These are phyloP conservation scores for Parastagonospora nodorum DNA, from an alignment of 2,329 filamentous ascomycete species.

Conservation along the genomic window DNA sequence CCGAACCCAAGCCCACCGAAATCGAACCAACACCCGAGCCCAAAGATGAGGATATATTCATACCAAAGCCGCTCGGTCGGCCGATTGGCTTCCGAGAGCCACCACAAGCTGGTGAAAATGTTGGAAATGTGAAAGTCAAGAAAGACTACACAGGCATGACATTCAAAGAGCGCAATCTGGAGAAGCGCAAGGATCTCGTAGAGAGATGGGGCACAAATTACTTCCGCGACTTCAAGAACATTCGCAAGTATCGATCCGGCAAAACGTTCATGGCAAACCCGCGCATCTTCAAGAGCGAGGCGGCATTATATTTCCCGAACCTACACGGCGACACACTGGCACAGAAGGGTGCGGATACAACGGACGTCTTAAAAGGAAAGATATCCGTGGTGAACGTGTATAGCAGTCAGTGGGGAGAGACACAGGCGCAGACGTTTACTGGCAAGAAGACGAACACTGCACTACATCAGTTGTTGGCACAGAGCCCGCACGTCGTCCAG, in stretches of 20 bases:
- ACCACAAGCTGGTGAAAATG: conserved; percentile 79
- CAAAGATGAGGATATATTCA: conserved; percentile 47
- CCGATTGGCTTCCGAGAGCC: conserved; percentile 82
- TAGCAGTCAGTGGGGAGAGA: conserved; percentile 82
- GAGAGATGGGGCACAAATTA: conserved; percentile 83
- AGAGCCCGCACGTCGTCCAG: conserved; percentile 65
- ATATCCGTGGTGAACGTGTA: conserved; percentile 82
- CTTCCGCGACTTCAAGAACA: conserved; percentile 92
- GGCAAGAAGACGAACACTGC: conserved; percentile 66
- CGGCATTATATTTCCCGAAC: conserved; percentile 92
- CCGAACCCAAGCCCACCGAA: conserved; percentile 12
- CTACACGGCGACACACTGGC: conserved; percentile 78
- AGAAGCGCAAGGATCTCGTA: conserved; percentile 74
- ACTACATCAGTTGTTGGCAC: conserved; percentile 66
- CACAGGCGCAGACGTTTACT: conserved; percentile 76
- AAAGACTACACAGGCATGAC: conserved; percentile 41
- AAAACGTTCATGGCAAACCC: conserved; percentile 90
- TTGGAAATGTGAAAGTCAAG: conserved; percentile 66
- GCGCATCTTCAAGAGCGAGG: conserved; percentile 79
- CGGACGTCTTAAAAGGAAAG: conserved; percentile 71
- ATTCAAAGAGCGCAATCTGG: conserved; percentile 62
- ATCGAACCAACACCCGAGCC: conserved; percentile 9
- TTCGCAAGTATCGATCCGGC: conserved; percentile 74
- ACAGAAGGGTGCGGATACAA: conserved; percentile 66
- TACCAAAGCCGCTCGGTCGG: conserved; percentile 62